Base-by-base conservation (phyloP, 176 grass and related monocot species). In the Hordeum vulgare region DNA sequence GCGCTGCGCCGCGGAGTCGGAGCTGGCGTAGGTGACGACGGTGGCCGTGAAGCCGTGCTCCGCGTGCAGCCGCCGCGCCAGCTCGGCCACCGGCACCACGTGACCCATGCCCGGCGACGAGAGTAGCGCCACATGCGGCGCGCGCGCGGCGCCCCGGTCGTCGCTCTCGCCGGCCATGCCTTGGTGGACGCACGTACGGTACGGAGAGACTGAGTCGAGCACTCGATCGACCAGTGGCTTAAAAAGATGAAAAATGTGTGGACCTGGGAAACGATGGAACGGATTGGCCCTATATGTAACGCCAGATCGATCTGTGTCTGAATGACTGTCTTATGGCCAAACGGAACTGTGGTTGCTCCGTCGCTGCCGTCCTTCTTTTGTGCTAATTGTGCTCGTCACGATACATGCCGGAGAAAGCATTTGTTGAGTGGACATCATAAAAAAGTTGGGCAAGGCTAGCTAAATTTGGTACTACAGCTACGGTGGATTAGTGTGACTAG, bases 101-200 rank as follows among this genome's bases (percentile, higher is more conserved):
- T 94, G 89, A 24, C 89, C 92, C 77, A 91, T 89, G 25, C 92
- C 84, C 37, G 86, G 84, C 25, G 83, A 87, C 11, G 87, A 51
- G 28, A 89, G 84, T 45, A 94, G 20, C 34, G 66, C 89, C 7
- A 94, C 80, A 70, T 87, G 92, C 42, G 84, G 79, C 23, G 68
- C 36, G 29, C 28, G 40, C 29, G 71, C 21, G 47, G 47, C 47
- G 12, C 58, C 36, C 26, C 26, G 61, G 11, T 47, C 3, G 58
- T 29, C 42, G 27, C 72, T 31, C 56, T 45, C 58, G 58, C 13
- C 0, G 11, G 40, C 18, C 81, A 63, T 35, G 9, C 15, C 44
- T 5, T 7, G 7, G 47, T 31, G 4, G 15, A 0, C 4, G 15
- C 42, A 74, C 17, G 70, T 56, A 56, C 53, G 8, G 42, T 3